Evolutionary conservation across 805 yeast genomes (phyloP), one percentile per base, ranked within the genome.

Genomic region (Blastobotrys mokoenaii): DNA sequence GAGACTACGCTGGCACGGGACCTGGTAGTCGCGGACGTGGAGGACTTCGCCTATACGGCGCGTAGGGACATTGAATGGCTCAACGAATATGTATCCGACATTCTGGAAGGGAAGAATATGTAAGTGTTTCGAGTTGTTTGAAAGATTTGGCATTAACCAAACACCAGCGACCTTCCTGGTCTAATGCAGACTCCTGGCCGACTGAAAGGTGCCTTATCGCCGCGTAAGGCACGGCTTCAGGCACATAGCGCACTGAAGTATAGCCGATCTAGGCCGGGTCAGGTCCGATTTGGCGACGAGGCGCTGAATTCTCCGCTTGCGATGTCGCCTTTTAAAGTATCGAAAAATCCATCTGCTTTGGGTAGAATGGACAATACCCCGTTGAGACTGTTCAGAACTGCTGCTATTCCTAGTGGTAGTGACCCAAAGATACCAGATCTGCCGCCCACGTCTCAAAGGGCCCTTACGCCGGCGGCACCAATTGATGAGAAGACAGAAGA

Each of bases 1-100:
- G 78, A 75, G 52, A 59, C 72, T 57, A 56, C 59, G 45, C 61
- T 65, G 12, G 64, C 69, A 27, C 65, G 65, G 49, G 64, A 63
- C 37, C 61, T 65, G 44, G 68, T 73, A 51, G 51, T 58, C 9
- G 57, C 62, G 17, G 65, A 65, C 46, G 56, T 65, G 11, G 74
- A 69, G 45, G 68, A 65, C 34, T 60, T 73, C 38, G 68, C 71
- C 12, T 61, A 60, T 22, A 63, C 65, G 5, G 63, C 73, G 4
- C 58, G 65, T 6, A 55, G 67, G 10, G 72, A 69, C 36, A 50
- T 72, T 30, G 65, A 67, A 8, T 66, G 68, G 65, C 56, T 72
- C 41, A 65, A 68, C 47, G 70, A 67, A 38, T 69, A 69, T 48
- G 64, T 73, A 67, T 54, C 55, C 7, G 68, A 63, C 25, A 61